Evolutionary conservation across 1,284 basidiomycete species (phyloP).

Genomic region (Trametes pubescens): DNA sequence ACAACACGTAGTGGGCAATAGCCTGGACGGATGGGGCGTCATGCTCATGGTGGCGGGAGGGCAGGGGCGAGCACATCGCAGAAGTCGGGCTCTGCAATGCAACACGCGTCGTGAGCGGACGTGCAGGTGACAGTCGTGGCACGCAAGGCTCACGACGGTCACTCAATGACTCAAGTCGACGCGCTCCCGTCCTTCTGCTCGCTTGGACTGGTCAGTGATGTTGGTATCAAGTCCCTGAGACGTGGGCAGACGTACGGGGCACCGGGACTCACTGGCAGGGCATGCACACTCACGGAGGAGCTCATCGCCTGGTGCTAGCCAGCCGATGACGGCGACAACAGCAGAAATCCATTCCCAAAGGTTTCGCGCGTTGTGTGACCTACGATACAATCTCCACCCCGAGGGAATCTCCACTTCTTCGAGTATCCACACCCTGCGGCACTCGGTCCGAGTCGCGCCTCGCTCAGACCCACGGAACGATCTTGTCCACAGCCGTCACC

Average conservation of each 20-base stretch:
- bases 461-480: constrained; percentile 60
- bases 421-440: not conserved
- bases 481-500: constrained; percentile 62
- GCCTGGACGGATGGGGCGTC: not conserved
- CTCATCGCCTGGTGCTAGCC: no score
- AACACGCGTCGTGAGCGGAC: not conserved
- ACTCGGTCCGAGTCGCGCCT: not conserved
- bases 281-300: no score
- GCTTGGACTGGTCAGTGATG: not conserved
- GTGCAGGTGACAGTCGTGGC: not conserved
- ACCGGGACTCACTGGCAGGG: no score
- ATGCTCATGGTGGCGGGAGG: not conserved
- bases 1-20: not conserved
- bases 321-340: no score
- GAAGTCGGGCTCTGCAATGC: not conserved
- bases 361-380: not conserved
- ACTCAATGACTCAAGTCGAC: not conserved
- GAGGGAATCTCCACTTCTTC: not conserved
- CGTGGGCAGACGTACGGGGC: no score
- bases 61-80: not conserved
- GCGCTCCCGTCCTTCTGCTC: not conserved
- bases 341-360: not conserved
- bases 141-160: not conserved
- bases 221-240: no score
- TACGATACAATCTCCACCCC: not conserved